Evolutionary conservation across 805 yeast species (phyloP).

Genomic region (Saturnispora besseyi): DNA sequence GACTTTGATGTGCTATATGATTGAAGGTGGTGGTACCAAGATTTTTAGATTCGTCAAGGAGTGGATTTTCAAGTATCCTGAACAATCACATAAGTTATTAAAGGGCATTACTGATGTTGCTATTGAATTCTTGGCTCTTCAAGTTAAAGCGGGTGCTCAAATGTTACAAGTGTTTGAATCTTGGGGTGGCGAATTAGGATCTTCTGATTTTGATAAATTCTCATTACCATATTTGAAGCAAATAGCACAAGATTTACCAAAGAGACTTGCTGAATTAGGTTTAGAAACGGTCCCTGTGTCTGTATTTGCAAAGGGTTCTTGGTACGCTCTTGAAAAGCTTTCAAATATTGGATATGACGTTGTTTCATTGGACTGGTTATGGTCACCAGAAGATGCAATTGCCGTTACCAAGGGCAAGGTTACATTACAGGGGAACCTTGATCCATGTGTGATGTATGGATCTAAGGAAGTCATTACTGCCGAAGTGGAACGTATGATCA

Average conservation of each 20-base stretch:
- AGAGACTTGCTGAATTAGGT: conserved; percentile 63
- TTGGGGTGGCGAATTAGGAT: conserved; percentile 96
- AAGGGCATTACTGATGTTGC: conserved; percentile 81
- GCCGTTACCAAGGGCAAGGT: conserved; percentile 66
- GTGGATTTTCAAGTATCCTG: conserved; percentile 80
- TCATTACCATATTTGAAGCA: conserved; percentile 81
- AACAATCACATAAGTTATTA: conserved; percentile 59
- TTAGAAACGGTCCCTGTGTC: conserved; percentile 77
- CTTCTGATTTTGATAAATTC: conserved; percentile 78
- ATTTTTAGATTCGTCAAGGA: conserved; percentile 85
- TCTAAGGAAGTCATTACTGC: conserved; percentile 67
- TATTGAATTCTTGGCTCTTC: conserved; percentile 85
- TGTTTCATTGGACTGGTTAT: conserved; percentile 91
- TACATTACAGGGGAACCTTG: conserved; percentile 87
- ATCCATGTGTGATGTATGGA: conserved; percentile 93
- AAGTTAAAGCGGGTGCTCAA: conserved; percentile 96
- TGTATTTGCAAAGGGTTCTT: conserved; percentile 90
- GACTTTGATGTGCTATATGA: conserved; percentile 94
- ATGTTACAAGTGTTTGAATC: conserved; percentile 95
- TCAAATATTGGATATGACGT: conserved; percentile 75
- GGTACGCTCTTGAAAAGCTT: conserved; percentile 88
- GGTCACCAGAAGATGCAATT: conserved; percentile 79
- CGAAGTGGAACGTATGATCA: conserved; percentile 81
- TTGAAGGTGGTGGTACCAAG: conserved; percentile 94
- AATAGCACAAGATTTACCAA: conserved; percentile 60